Base-by-base conservation (phyloP, 2,329 filamentous ascomycete species). In the Chaetothyriales sp. region DNA sequence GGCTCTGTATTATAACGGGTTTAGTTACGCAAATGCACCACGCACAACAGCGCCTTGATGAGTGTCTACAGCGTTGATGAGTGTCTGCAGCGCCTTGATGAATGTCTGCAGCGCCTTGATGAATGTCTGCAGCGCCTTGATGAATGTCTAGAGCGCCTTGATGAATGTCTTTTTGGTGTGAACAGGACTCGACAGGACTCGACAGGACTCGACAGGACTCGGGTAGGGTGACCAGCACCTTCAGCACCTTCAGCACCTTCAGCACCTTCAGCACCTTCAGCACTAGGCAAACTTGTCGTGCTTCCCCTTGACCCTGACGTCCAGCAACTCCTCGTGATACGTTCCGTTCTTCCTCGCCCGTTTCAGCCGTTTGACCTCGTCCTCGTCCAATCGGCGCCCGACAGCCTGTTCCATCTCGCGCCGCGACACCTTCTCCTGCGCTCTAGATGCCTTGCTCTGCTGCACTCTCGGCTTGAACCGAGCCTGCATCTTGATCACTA, bases 281-380 rank as follows among this genome's bases (percentile, higher is more conserved):
- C n/a, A n/a, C n/a, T 63, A 70, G 44, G 68, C 68, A 63, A 72
- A 95, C 66, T 94, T 94, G 69, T 95, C 88, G 68, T 94, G 89
- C 70, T 94, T 95, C 51, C 81, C 81, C 72, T 95, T 95, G 26
- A 92, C 83, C 67, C 90, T 92, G 50, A 95, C 73, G 68, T 93
- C 82, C 57, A 96, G 68, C 62, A 95, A 68, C 59, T 78, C 78
- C 69, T 96, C 89, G 65, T 95, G 85, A 64, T 92, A 95, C 64
- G 90, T 82, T 0, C 92, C 92, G 60, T 95, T 85, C 60, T 80
- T 78, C 64, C 86, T 77, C 32, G 92, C 88, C 67, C 73, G 83
- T 73, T 93, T 93, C 63, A 98, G 66, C 65, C 73, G 78, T 69
- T 77, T 83, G 43, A 95, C 86, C 68, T 98, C 92, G 51, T 90